Evolutionary conservation across 1,284 basidiomycete genomes (phyloP).

Genomic region (Filobasidium uniguttulatum): DNA sequence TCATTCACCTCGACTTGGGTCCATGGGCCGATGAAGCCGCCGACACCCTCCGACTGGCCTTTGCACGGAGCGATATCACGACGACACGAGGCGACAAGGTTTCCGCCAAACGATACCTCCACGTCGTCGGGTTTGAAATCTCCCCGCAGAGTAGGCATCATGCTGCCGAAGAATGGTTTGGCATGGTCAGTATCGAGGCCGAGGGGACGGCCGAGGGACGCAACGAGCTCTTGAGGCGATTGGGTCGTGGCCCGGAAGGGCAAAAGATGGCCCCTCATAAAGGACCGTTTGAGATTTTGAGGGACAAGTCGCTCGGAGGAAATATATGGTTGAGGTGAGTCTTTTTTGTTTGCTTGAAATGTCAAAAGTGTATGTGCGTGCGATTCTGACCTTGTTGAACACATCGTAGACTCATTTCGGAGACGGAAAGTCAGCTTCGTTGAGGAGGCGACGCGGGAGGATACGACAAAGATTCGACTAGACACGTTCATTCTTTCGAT

Average conservation of each 20-base stretch:
- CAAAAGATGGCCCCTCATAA: constrained; percentile 9
- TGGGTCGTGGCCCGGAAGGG: constrained; percentile 18
- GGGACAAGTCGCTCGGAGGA: constrained; percentile 34
- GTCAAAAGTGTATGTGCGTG: no score
- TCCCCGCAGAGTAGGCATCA: constrained; percentile 1
- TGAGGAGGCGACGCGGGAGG: no score
- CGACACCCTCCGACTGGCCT: constrained; percentile 29
- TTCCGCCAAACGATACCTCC: constrained; percentile 35
- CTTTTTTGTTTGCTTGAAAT: no score
- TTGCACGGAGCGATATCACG: constrained; percentile 34
- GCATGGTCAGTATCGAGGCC: constrained; percentile 34
- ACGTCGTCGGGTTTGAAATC: constrained; percentile 35
- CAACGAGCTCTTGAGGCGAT: constrained; percentile 23
- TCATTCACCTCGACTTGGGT: constrained; percentile 33
- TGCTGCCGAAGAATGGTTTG: constrained; percentile 28
- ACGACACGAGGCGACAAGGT: constrained; percentile 31
- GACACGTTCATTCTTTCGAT: no score
- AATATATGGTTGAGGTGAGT: constrained; percentile 32
- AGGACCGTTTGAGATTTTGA: constrained; percentile 33
- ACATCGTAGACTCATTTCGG: no score
- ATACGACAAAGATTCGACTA: no score
- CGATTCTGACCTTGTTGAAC: no score
- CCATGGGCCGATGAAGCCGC: constrained; percentile 28
- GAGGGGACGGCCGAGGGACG: constrained; percentile 36
- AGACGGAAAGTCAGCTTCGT: no score